phyloP scores from a whole-genome alignment of 2,329 filamentous ascomycete genomes.

The Helotiales sp. region DNA sequence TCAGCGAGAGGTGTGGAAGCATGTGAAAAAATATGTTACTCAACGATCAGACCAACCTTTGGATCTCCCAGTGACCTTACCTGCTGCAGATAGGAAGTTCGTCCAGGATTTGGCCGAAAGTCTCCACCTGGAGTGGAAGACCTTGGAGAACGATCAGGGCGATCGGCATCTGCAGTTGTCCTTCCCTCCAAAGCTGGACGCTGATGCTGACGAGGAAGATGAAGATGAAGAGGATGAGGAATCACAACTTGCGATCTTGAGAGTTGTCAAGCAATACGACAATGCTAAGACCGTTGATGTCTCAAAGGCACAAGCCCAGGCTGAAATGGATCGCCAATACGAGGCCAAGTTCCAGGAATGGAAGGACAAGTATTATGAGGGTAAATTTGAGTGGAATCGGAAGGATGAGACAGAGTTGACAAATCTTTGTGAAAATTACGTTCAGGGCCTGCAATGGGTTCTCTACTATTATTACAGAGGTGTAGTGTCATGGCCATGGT shows the following conservation, averaged over 20 bases:
- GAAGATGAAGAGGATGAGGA: slow-evolving; percentile 81
- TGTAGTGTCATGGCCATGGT: slow-evolving; percentile 98
- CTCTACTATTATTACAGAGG: slow-evolving; percentile 97
- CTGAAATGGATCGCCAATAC: slow-evolving; percentile 80
- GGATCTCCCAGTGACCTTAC: slow-evolving; percentile 73
- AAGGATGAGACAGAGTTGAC: slow-evolving; percentile 79
- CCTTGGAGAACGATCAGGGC: slow-evolving; percentile 61
- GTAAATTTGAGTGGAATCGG: slow-evolving; percentile 87
- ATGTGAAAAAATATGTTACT: slow-evolving; percentile 79
- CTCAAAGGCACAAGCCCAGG: slow-evolving; percentile 75
- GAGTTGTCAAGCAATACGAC: slow-evolving; percentile 88
- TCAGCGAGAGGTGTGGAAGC: slow-evolving; percentile 81
- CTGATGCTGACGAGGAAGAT: slow-evolving; percentile 59
- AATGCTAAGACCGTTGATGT: slow-evolving; percentile 83
- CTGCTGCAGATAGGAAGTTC: slow-evolving; percentile 86
- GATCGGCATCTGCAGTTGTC: slow-evolving; percentile 66
- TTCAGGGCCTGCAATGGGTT: slow-evolving; percentile 97
- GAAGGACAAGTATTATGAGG: slow-evolving; percentile 92
- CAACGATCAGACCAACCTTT: slow-evolving; percentile 65
- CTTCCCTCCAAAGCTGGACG: slow-evolving; percentile 49
- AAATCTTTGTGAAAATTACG: slow-evolving; percentile 90
- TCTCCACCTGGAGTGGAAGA: slow-evolving; percentile 65
- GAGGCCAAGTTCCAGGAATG: slow-evolving; percentile 86
- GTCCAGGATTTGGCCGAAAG: slow-evolving; percentile 80
- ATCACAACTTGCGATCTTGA: slow-evolving; percentile 75